Evolutionary conservation across 2,329 filamentous ascomycete species (phyloP), one percentile per base, ranked within the genome.

Genomic region (Penicillium olsonii): DNA sequence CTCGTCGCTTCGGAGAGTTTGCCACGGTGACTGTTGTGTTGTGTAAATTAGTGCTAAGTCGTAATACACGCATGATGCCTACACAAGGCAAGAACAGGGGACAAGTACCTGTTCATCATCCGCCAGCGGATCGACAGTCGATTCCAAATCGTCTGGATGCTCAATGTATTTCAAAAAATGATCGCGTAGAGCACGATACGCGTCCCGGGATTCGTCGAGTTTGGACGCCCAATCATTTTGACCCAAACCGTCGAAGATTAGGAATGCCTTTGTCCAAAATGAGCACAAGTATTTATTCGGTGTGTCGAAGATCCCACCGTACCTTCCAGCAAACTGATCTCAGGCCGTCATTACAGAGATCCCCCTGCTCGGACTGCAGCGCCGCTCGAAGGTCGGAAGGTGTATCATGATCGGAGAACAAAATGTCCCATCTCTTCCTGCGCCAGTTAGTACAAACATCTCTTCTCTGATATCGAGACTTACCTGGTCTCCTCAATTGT

Each of bases 311-410:
- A 35, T 27, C 12, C 35, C 43, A 53, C 61, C 66, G 39, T 38
- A 87, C 88, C 83, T 96, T 96, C 92, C 92, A 97, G 71, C 88
- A 95, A 31, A 95, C 81, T 3, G 92, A 96, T 48, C 92, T 84
- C 56, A 91, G 83, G 12, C 90, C 90, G 39, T 84, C 77, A 45
- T 84, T 74, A 67, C 87, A 90, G 41, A 86, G 84, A 62, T 81
- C 69, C 15, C 81, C 66, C 50, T 71, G 80, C 61, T 84, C 80
- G 55, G 80, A 73, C 67, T 79, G 83, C 44, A 89, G 79, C n/a
- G 84, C 83, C 56, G 77, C 77, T 69, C 82, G 84, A 47, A 91
- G 75, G 52, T 84, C 80, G 51, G 87, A 73, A 61, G 78, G 81
- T 46, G 77, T 74, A 59, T 80, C 78, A 63, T 83, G 63, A 59